Evolutionary conservation across 2,329 filamentous ascomycete species (phyloP).

Genomic region (Exophiala alcalophila): DNA sequence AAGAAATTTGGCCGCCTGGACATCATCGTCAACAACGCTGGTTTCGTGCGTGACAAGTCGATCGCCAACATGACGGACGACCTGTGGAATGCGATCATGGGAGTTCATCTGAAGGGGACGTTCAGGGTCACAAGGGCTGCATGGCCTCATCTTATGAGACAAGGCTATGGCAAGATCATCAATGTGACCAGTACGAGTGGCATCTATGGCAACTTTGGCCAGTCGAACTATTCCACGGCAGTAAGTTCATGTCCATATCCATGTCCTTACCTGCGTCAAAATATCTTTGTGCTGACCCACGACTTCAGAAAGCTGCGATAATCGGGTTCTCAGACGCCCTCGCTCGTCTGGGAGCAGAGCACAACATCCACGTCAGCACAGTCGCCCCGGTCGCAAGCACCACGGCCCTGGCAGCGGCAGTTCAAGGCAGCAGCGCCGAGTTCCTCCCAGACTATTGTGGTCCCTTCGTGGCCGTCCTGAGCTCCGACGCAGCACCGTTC

Average conservation of each 20-base stretch:
- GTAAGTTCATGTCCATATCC: slow-evolving; percentile 58
- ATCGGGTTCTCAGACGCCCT: slow-evolving; percentile 90
- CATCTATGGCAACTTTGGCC: slow-evolving; percentile 98
- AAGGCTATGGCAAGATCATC: slow-evolving; percentile 93
- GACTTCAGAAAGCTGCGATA: slow-evolving; percentile 73
- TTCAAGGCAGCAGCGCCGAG: slow-evolving; percentile 51
- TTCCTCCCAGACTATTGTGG: slow-evolving; percentile 83
- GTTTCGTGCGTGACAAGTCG: slow-evolving; percentile 20
- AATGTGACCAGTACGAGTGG: slow-evolving; percentile 96
- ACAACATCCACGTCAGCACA: slow-evolving; percentile 97
- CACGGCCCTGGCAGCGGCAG: slow-evolving; percentile 89
- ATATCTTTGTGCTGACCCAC: slow-evolving; percentile 4
- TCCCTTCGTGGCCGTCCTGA: slow-evolving; percentile 81
- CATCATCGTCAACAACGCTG: slow-evolving; percentile 41
- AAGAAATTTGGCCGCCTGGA: slow-evolving; percentile 38
- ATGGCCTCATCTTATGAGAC: slow-evolving; percentile 95
- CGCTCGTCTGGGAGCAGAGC: slow-evolving; percentile 87
- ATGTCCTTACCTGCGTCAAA: slow-evolving; percentile 4
- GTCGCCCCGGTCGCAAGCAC: slow-evolving; percentile 97
- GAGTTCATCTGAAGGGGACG: slow-evolving; percentile 54
- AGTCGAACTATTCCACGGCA: slow-evolving; percentile 91
- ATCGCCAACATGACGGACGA: slow-evolving; percentile 36
- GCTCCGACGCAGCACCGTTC: slow-evolving; percentile 78
- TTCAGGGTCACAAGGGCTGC: slow-evolving; percentile 96
- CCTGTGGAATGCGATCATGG: slow-evolving; percentile 38